phyloP scores from a whole-genome alignment of 2,329 filamentous ascomycete species.

The Hirsutella rhossiliensis region DNA sequence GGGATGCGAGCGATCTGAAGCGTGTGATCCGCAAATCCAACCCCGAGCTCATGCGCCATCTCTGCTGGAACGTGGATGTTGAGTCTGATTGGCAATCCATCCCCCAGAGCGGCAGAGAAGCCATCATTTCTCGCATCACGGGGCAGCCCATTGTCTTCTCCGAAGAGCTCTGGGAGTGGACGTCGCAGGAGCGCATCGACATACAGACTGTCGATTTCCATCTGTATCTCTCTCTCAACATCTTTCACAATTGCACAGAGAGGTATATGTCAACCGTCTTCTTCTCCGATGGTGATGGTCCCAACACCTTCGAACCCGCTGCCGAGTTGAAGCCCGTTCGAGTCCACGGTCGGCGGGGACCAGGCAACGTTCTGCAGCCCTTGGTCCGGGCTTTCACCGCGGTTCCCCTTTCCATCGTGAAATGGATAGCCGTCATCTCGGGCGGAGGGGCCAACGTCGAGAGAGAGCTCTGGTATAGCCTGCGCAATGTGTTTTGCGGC shows the following conservation, averaged over 20 bases:
- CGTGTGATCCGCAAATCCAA: constrained; percentile 16
- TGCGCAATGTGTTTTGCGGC: constrained; percentile 14
- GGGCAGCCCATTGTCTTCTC: constrained; percentile 11
- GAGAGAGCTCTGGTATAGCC: constrained; percentile 21
- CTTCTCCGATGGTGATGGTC: background rate
- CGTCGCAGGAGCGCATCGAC: constrained; percentile 11
- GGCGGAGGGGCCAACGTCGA: constrained; percentile 22
- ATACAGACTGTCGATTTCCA: constrained; percentile 16
- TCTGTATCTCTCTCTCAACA: constrained; percentile 9
- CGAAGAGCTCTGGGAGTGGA: constrained; percentile 13
- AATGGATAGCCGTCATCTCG: constrained; percentile 21
- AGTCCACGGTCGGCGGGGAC: background rate
- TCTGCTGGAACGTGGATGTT: constrained; percentile 18
- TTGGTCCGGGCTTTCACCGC: constrained; percentile 8
- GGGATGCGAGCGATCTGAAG: constrained; percentile 11
- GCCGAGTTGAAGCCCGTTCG: constrained; percentile 1
- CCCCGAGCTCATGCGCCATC: constrained; percentile 18
- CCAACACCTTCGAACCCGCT: constrained; percentile 4
- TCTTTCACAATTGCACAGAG: constrained; percentile 6
- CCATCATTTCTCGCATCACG: constrained; percentile 17
- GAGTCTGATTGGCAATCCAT: constrained; percentile 18
- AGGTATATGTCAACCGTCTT: constrained; percentile 1
- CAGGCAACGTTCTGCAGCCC: constrained; percentile 4
- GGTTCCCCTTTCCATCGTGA: constrained; percentile 14
- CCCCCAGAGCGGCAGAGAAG: constrained; percentile 15